Evolutionary conservation across 2,329 filamentous ascomycete species (phyloP), one percentile per base, ranked within the genome.

Genomic region (Xylariaceae sp.): DNA sequence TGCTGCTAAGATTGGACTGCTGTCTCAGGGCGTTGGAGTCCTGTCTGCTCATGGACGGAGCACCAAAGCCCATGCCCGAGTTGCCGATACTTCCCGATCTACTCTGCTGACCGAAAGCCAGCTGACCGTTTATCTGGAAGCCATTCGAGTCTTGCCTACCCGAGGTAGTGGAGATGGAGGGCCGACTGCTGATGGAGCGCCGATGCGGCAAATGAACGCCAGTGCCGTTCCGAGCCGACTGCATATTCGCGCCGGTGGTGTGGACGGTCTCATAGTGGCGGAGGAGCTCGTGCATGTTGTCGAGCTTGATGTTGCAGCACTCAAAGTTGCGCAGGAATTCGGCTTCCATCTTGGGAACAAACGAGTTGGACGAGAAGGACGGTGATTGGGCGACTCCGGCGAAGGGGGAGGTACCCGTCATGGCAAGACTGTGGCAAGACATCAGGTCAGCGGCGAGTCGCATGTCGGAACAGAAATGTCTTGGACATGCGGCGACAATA

Each of bases 251-350:
- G 43, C 84, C 79, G 12, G 88, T 15, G 2, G 30, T 90, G 60
- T 98, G 92, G 35, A 83, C 77, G 62, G 95, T 90, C 61, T 98
- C 92, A 56, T 95, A 98, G 59, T 98, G 92, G 56, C 94, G 88
- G 29, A 98, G 69, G 29, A 98, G 71, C 55, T 96, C 92, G 63
- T 98, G 92, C 47, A 98, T 75, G 32, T 89, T 93, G 16, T 89
- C 83, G 46, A 95, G 73, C 19, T 82, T 90, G 51, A 86, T 76
- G 51, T 88, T 88, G 63, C 92, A 98, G 65, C 92, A 98, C 33
- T 83, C 83, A 63, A 96, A 96, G 64, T 96, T 89, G 60, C 83
- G 83, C 86, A 96, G 93, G 59, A 95, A 98, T 55, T 90, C 92
- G 41, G 90, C 90, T 61, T 98, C 92, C 55, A 95, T 78, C 60